Evolutionary conservation across 441 rosid species (phyloP).

Genomic region (Pelargonium myrrhifolium): DNA sequence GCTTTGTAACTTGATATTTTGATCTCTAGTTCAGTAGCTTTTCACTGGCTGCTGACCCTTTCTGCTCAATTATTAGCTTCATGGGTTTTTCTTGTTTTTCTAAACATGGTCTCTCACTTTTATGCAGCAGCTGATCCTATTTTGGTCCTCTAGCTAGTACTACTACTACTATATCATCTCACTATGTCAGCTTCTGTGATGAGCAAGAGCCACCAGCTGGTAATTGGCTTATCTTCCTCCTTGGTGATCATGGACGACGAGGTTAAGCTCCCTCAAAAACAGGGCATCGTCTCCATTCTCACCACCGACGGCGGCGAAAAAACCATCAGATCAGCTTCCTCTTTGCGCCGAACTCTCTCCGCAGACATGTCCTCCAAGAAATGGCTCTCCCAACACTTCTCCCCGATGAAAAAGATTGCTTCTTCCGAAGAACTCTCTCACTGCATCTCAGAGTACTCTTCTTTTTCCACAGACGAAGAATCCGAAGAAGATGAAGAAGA

Average conservation of each 20-base stretch:
- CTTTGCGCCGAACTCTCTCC: slow-evolving; percentile 70
- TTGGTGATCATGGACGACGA: slow-evolving; percentile 34
- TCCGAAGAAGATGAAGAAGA: too few relatives aligned
- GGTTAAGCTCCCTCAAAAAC: slow-evolving; percentile 25
- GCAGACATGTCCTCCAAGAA: slow-evolving; percentile 75
- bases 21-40: too few relatives aligned
- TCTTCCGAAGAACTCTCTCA: slow-evolving; percentile 38
- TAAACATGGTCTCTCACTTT: background rate
- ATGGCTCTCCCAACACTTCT: slow-evolving; percentile 45
- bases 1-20: too few relatives aligned
- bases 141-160: too few relatives aligned
- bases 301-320: slow-evolving; percentile 30
- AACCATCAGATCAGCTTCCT: slow-evolving; percentile 25
- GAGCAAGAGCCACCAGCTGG: slow-evolving; percentile 25
- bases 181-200: slow-evolving; percentile 42
- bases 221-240: slow-evolving; percentile 35
- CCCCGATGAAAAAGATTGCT: slow-evolving; percentile 43
- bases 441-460: too few relatives aligned
- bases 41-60: too few relatives aligned
- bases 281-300: slow-evolving; percentile 75
- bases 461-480: too few relatives aligned
- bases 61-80: too few relatives aligned
- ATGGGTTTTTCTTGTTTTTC: too few relatives aligned
- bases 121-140: slow-evolving; percentile 9
- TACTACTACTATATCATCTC: too few relatives aligned